Conservation (phyloP, 1,139 yeast genomes). For the Hyphopichia khmerensis region DNA sequence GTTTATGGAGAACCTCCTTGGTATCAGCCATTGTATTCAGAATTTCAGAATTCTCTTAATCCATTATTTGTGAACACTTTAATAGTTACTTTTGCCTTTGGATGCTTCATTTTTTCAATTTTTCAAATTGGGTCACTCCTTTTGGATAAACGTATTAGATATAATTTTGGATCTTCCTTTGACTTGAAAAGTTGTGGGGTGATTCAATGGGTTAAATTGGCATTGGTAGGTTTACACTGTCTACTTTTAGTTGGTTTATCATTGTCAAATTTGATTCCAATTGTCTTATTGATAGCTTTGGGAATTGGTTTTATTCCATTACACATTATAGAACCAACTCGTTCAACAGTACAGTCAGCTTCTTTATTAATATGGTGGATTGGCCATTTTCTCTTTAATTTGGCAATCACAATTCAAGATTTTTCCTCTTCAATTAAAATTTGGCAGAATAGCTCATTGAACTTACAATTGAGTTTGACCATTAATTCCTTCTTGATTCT, state of each 20-base stretch:
- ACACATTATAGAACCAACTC: constrained; percentile 3
- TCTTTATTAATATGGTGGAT: constrained; percentile 2
- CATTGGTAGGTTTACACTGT: too few species aligned
- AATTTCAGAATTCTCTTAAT: constrained; percentile 3
- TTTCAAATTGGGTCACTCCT: constrained; percentile 8
- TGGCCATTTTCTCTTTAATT: not conserved
- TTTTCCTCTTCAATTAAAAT: constrained; percentile 18
- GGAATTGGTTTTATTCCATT: constrained; percentile 9
- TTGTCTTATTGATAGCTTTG: constrained; percentile 1
- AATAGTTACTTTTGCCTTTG: not conserved
- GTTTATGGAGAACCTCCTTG: not conserved
- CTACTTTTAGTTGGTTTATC: too few species aligned
- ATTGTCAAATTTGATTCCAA: too few species aligned
- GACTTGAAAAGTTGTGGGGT: constrained; percentile 12
- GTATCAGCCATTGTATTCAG: constrained; percentile 10
- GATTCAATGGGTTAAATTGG: too few species aligned
- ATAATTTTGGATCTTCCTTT: constrained; percentile 16
- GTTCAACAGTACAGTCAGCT: constrained; percentile 1
- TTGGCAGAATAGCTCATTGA: constrained; percentile 9
- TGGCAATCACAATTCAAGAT: constrained; percentile 1
- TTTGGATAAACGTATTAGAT: constrained; percentile 12
- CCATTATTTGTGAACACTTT: constrained; percentile 1
- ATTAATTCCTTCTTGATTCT: constrained; percentile 10
- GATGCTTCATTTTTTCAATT: not conserved
- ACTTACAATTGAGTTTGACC: constrained; percentile 16